Evolutionary conservation across 495 filamentous ascomycete species (phyloP).

Genomic region (Penicillium tannophilum): DNA sequence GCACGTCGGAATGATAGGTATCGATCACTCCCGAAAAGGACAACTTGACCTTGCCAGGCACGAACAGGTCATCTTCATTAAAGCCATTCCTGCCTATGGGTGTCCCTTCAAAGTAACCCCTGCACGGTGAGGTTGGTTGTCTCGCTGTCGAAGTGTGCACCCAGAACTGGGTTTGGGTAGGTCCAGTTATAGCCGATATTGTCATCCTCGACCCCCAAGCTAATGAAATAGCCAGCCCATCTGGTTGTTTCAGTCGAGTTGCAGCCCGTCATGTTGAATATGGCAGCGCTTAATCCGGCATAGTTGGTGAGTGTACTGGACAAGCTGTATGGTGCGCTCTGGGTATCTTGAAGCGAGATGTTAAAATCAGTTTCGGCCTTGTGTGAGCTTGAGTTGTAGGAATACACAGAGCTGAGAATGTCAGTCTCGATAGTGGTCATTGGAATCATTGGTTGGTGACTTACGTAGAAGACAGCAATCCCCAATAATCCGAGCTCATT

Average conservation of each 20-base stretch:
- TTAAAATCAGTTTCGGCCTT: background rate
- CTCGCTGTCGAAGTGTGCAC: background rate
- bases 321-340: background rate
- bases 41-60: background rate
- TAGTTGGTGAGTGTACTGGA: background rate
- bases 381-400: background rate
- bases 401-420: background rate
- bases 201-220: background rate
- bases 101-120: background rate
- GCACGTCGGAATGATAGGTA: conserved; percentile 21
- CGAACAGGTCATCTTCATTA: background rate
- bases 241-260: background rate
- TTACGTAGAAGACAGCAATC: too few species aligned
- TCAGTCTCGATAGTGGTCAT: background rate
- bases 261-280: background rate
- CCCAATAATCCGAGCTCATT: too few species aligned
- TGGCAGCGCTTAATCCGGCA: background rate
- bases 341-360: background rate
- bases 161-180: background rate
- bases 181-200: background rate
- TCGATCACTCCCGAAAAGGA: conserved; percentile 2
- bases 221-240: background rate
- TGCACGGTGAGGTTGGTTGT: background rate
- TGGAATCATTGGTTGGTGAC: too few species aligned
- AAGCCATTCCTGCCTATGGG: background rate